Conservation (phyloP, 2,329 filamentous ascomycete genomes). For the Pseudogymnoascus sp. region DNA sequence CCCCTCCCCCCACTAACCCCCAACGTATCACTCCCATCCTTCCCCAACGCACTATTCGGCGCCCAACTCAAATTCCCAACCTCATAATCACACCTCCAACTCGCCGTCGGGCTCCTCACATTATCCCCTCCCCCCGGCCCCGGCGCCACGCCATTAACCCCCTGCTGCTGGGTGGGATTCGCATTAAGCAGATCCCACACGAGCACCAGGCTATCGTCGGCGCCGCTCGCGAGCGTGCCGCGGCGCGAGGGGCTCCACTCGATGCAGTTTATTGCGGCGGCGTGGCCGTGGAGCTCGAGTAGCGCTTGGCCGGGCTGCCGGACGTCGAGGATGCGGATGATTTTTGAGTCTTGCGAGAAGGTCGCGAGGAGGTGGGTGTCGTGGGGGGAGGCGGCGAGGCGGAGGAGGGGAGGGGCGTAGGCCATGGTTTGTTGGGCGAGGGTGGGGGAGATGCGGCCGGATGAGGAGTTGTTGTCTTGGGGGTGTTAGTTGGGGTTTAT, state of each 20-base stretch:
- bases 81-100: slow-evolving; percentile 83
- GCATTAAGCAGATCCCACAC: slow-evolving; percentile 85
- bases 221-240: slow-evolving; percentile 84
- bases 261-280: slow-evolving; percentile 78
- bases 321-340: slow-evolving; percentile 92
- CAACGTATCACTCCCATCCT: slow-evolving; percentile 73
- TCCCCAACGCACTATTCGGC: slow-evolving; percentile 59
- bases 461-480: slow-evolving; percentile 42
- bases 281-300: slow-evolving; percentile 85
- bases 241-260: slow-evolving; percentile 89
- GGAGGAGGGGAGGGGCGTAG: slow-evolving; percentile 69
- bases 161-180: slow-evolving; percentile 59
- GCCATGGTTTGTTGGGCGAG: slow-evolving; percentile 70
- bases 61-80: slow-evolving; percentile 82
- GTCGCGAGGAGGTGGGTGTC: slow-evolving; percentile 95
- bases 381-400: slow-evolving; percentile 84
- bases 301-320: slow-evolving; percentile 93
- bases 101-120: slow-evolving; percentile 61
- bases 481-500: slow-evolving; percentile 13
- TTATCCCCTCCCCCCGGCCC: slow-evolving; percentile 43
- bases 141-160: slow-evolving; percentile 67
- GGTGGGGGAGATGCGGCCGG: slow-evolving; percentile 63
- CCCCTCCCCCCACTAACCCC: slow-evolving; percentile 75
- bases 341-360: slow-evolving; percentile 85
- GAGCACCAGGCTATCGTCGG: slow-evolving; percentile 83